Conservation (phyloP, 2,329 filamentous ascomycete species). For the Phoma herbarum region DNA sequence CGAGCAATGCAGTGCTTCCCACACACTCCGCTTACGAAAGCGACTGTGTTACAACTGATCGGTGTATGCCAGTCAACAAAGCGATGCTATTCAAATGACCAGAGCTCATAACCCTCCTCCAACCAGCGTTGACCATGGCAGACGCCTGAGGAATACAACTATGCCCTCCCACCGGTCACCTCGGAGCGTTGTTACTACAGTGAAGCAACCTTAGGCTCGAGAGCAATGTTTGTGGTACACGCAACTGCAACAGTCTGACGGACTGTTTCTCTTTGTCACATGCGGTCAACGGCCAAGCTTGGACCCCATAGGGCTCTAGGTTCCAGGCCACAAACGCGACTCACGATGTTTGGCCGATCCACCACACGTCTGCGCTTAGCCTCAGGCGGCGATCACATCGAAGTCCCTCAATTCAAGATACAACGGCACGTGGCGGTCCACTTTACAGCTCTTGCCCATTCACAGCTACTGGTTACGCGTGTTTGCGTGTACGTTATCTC, state of each 20-base stretch:
- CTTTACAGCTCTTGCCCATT: background rate
- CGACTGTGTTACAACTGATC: background rate
- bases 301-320: background rate
- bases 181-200: background rate
- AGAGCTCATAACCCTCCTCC: background rate
- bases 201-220: background rate
- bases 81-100: background rate
- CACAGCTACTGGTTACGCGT: background rate
- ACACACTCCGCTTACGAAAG: no score
- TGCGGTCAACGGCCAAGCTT: background rate
- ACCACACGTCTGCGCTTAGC: slow-evolving; percentile 7
- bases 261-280: background rate
- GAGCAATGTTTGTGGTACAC: background rate
- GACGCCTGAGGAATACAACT: background rate
- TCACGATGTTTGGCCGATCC: background rate
- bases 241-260: background rate
- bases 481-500: background rate
- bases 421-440: slow-evolving; percentile 2
- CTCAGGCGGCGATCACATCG: background rate
- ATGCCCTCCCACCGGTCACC: background rate
- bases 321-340: background rate
- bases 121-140: background rate
- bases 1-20: background rate
- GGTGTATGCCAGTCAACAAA: background rate
- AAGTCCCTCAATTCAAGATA: background rate